phyloP scores from a whole-genome alignment of 345 rosid species.

The Arabidopsis arenosa region DNA sequence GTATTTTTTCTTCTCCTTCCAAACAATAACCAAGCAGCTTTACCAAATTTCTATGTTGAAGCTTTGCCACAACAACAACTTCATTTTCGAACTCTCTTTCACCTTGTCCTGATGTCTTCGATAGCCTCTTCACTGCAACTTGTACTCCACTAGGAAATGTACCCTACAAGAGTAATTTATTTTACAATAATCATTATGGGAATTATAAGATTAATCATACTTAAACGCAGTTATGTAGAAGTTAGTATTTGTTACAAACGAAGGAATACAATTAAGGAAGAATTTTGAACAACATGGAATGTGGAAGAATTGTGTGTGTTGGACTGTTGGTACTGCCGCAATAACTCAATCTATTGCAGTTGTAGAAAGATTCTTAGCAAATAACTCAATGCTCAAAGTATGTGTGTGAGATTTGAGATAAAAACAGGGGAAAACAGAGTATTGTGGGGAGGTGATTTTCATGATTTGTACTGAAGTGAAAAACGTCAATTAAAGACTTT shows the following conservation, averaged over 20 bases:
- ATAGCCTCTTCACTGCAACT: constrained; percentile 36
- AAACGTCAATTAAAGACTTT: background rate
- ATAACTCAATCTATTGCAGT: too few species aligned
- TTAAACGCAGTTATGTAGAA: background rate
- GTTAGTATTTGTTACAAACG: too few species aligned
- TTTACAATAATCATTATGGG: too few species aligned
- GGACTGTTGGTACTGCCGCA: too few species aligned
- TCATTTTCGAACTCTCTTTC: constrained; percentile 27
- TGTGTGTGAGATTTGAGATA: background rate
- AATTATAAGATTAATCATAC: background rate
- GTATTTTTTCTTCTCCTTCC: constrained; percentile 31
- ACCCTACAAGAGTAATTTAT: constrained; percentile 10
- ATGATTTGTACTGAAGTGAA: background rate
- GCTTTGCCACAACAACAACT: constrained; percentile 30
- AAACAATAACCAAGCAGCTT: constrained; percentile 28
- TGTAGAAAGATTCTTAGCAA: background rate
- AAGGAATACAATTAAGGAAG: too few species aligned
- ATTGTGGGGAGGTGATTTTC: background rate
- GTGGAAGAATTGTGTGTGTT: too few species aligned
- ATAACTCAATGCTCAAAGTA: background rate
- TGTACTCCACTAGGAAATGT: constrained; percentile 26
- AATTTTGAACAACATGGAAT: too few species aligned
- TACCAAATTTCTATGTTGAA: constrained; percentile 34
- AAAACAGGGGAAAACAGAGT: background rate
- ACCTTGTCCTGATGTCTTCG: constrained; percentile 37